Base-by-base conservation (phyloP, 139 green algal genomes). In the Eudorina sp. region DNA sequence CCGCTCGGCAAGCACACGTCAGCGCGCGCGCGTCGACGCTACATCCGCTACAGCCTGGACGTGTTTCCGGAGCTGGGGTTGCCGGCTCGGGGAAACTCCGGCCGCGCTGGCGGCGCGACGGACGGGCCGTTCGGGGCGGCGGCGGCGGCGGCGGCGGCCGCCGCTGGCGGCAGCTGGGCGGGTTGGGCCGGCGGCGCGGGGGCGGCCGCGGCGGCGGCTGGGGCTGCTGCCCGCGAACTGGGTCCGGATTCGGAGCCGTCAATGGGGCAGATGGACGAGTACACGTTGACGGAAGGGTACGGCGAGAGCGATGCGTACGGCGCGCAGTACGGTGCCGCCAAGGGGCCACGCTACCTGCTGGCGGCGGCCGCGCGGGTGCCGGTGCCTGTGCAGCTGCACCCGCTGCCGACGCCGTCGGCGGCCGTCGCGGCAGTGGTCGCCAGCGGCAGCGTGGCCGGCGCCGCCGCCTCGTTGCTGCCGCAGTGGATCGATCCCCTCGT, bases 1-100 rank as follows among this genome's bases (percentile, higher is more conserved):
- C 40, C 55, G 23, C 58, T 75, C 40, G 55, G 55, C 3, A 7
- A 9, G 4, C 36, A 75, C 58, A 74, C 78, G 21, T 72, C 78
- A 36, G 58, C 55, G 0, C 78, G 78, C 6, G 29, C 78, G 0
- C 38, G 40, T 3, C 78, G 78, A 38, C 78, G 78, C 3, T 85
- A 85, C 38, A 36, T 85, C 19, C 78, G 78, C 27, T 85, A 85
- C 78, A 75, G 55, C 40, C 34, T 62, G 40, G 78, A 85, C 58
- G 29, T 85, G 16, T 74, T 75, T 16, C 78, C 78, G 27, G 78
- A 85, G 78, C 41, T 85, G 14, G 78, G 78, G 14, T 41, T 85
- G 55, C 13, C 38, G 23, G 18, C 53, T n/a, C 68, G 9, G 68
- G 43, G 3, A 18, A 55, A 27, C 29, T 55, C 68, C 18, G 36